Evolutionary conservation across 2,329 filamentous ascomycete genomes (phyloP), one percentile per base, ranked within the genome.

Genomic region (Coniochaeta sp.): DNA sequence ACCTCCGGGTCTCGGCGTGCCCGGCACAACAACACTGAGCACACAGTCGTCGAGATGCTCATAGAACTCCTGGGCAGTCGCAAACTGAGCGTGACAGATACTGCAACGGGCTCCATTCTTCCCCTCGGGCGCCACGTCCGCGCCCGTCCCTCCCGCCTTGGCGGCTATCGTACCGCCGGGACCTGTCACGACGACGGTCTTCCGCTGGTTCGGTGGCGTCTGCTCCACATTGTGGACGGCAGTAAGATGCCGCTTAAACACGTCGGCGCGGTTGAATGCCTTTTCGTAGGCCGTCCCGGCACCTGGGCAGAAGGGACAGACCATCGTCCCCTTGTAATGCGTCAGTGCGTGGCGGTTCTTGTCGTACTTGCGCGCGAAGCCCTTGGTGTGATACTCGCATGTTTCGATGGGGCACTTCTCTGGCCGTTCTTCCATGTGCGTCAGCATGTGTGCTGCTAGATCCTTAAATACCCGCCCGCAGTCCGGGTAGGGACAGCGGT

Each of bases 321-420:
- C 89, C 92, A 98, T 97, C 16, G 91, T 97, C 9, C 93, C 93
- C 74, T 96, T 96, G 80, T 98, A 99, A 71, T 98, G 95, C 2
- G 93, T 98, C 64, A 98, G 77, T 1, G 93, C 96, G 72, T 99
- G 95, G 14, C 95, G 81, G 73, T 98, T 98, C 81, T 97, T 97
- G 77, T 98, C 95, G 72, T 98, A 99, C 74, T 98, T 98, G 63
- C 93, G 84, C 3, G 93, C 93, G 70, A 98, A 98, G 0, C 93
- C 93, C 73, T 97, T 98, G 67, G 84, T 82, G 74, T 97, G 90
- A 72, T 97, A 98, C 69, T 97, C 92, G 78, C 93, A 98, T 2
- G 88, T 93, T 60, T 89, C 82, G 62, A 98, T 97, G 0, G 93
- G 93, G 72, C 95, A 99, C 73, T 98, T 98, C 71, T 98, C 93